These are phyloP conservation scores for Gossypium mustelinum DNA, from an alignment of 345 rosid species.

Conservation along the genomic window DNA sequence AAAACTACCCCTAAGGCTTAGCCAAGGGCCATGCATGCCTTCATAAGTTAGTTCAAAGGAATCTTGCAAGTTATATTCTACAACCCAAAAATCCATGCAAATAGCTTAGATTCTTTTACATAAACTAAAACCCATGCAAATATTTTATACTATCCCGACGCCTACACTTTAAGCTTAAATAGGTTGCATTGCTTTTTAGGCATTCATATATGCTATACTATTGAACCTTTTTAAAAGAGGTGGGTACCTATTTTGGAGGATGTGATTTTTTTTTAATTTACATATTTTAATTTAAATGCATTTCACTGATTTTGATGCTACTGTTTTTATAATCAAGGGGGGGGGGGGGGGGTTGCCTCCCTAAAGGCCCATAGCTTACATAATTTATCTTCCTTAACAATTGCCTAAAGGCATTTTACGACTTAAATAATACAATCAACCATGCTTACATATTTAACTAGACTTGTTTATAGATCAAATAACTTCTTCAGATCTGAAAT, in stretches of 20 bases:
- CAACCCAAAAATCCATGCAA: neutral
- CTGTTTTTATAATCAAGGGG: neutral
- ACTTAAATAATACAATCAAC: neutral
- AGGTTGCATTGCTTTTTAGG: neutral
- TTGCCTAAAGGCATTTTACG: neutral
- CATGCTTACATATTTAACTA: too few species aligned
- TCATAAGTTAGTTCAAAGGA: neutral
- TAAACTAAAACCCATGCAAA: neutral
- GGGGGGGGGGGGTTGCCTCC: neutral
- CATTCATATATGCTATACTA: too few species aligned
- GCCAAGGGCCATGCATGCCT: neutral
- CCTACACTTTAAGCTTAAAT: neutral
- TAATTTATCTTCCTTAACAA: neutral
- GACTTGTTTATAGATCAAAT: rapidly evolving
- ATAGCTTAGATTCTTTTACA: neutral
- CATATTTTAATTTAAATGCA: neutral
- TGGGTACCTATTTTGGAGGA: too few species aligned
- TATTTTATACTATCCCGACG: neutral
- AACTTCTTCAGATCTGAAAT: too few species aligned
- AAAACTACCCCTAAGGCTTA: neutral
- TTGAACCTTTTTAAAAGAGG: too few species aligned
- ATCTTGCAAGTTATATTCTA: neutral
- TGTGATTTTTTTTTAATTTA: too few species aligned
- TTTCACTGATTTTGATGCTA: slow-evolving; percentile 14
- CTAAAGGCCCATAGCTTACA: neutral